Conservation (phyloP, 345 rosid genomes). For the Hypericum perforatum region DNA sequence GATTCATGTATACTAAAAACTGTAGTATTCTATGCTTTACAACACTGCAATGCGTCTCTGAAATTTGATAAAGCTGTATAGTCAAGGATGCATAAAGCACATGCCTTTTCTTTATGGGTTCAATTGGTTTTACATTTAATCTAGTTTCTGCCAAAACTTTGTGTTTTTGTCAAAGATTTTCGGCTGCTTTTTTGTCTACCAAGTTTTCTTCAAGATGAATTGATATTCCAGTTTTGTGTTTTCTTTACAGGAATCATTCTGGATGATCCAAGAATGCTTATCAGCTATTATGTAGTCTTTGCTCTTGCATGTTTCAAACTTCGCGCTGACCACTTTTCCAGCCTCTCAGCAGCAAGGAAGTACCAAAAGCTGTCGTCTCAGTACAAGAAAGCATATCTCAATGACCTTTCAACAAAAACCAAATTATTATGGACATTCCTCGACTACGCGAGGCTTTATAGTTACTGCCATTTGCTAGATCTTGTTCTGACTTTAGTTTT, state of each 20-base stretch:
- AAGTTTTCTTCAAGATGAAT: neutral
- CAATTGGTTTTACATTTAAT: no score
- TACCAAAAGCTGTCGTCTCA: conserved; percentile 23
- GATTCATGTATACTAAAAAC: no score
- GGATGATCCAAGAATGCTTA: conserved; percentile 34
- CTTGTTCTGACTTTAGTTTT: conserved; percentile 35
- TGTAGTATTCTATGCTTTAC: no score
- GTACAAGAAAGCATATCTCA: conserved; percentile 20
- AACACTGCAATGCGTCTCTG: no score
- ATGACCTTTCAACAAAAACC: conserved; percentile 32
- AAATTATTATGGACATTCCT: conserved; percentile 35
- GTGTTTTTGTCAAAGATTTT: no score
- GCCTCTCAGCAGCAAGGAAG: conserved; percentile 20
- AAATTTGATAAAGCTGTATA: no score
- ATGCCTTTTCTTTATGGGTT: no score
- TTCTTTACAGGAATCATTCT: conserved; percentile 28
- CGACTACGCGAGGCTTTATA: conserved; percentile 34
- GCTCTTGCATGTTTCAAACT: conserved; percentile 34
- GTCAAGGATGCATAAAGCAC: no score
- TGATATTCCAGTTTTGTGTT: neutral
- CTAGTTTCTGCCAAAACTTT: no score
- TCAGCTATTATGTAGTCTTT: conserved; percentile 34
- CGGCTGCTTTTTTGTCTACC: no score
- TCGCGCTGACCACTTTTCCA: conserved; percentile 31
- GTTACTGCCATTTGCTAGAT: conserved; percentile 36